Evolutionary conservation across 306 rosid genomes (phyloP).

Genomic region (Quercus engelmannii): DNA sequence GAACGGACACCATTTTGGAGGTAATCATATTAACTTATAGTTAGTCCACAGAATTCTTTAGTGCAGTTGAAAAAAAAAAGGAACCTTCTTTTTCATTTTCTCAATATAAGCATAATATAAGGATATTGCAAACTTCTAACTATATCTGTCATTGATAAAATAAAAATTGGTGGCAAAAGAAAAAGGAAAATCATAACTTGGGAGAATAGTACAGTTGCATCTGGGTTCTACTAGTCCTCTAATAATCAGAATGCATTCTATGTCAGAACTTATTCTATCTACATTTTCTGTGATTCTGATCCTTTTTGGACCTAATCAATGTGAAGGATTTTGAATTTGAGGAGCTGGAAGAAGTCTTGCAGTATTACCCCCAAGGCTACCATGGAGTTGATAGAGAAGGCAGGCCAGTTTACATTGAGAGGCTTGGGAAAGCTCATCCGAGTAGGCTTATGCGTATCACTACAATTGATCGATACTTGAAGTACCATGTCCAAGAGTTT

Average conservation of each 20-base stretch:
- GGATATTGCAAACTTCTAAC: slow-evolving; percentile 4
- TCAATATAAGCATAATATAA: not conserved
- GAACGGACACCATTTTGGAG: slow-evolving; percentile 81
- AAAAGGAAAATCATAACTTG: not conserved
- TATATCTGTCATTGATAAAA: not conserved
- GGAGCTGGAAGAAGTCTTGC: slow-evolving; percentile 91
- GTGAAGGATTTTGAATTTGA: slow-evolving; percentile 82
- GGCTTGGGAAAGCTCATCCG: slow-evolving; percentile 96
- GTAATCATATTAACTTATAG: slow-evolving; percentile 38
- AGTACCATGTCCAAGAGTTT: slow-evolving; percentile 94
- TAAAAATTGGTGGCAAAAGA: not conserved
- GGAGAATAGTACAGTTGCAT: not conserved
- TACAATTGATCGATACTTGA: slow-evolving; percentile 79
- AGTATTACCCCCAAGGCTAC: slow-evolving; percentile 95
- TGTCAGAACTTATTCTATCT: not conserved
- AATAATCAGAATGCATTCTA: slow-evolving; percentile 5
- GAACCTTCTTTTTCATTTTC: not conserved
- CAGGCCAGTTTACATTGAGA: slow-evolving; percentile 92
- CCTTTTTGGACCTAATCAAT: slow-evolving; percentile 10
- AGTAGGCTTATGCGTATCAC: slow-evolving; percentile 78
- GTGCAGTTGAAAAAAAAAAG: not conserved
- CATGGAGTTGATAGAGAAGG: slow-evolving; percentile 98
- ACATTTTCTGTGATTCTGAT: slow-evolving; percentile 26
- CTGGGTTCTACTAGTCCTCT: not conserved
- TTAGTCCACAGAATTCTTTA: not conserved